Base-by-base conservation (phyloP, 768 basidiomycete species). In the Phanerochaete sordida region DNA sequence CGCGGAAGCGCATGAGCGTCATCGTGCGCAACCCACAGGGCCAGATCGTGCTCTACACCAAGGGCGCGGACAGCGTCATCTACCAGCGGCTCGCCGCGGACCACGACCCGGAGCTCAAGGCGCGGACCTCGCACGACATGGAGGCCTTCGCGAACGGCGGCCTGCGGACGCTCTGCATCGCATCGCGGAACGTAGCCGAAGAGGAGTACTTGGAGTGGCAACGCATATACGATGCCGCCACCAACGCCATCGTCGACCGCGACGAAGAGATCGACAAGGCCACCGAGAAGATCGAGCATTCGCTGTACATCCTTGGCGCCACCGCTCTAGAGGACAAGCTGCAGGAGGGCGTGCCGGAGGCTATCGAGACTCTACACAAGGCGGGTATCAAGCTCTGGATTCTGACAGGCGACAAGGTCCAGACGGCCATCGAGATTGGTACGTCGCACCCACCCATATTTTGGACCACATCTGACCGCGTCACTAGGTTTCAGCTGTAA, bases 371-470 rank as follows among this genome's bases (percentile, higher is more conserved):
- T 57, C 79, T 99, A 19, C 94, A 97, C 68, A 79, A 83, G 28
- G 96, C 96, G 1, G 96, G 96, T 13, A 97, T 99, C 77, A 99
- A 98, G 75, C 73, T 99, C 1, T 99, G 96, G 96, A 96, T 98
- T 72, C 76, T 98, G 51, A 98, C 96, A 35, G 95, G 91, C 27
- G 96, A 99, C 75, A 99, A 99, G 74, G 80, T 98, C 0, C 95
- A 98, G 73, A 99, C 96, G 0, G 96, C 96, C 15, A 98, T 99
- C 69, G 96, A 98, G 72, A 98, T 99, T 63, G 96, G 82, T 80
- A 57, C 16, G 68, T 65, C 24, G 6, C 16, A 46, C 60, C 46
- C 23, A 15, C 19, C 15, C 21, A 13, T 46, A 30, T n/a, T 61
- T 44, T 21, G 33, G 31, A 30, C 27, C 13, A n/a, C 30, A 24